Base-by-base conservation (phyloP, 2,329 filamentous ascomycete genomes). In the Cladosporium halotolerans region DNA sequence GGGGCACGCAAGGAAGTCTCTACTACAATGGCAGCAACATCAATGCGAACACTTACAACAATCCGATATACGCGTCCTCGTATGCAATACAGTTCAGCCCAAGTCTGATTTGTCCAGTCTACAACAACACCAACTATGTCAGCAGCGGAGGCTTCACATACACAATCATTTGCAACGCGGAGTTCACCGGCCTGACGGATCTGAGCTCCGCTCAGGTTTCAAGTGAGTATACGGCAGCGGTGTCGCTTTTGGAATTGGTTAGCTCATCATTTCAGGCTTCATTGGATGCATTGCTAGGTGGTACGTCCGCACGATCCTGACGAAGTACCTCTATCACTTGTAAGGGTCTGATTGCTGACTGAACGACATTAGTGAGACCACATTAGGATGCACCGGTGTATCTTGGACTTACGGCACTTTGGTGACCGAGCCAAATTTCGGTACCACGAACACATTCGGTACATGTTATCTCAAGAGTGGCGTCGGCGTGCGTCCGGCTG, bases 51-150 rank as follows among this genome's bases (percentile, higher is more conserved):
- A 34, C 6, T 3, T 10, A 13, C 14, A 13, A 10, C 9, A 45
- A 31, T 9, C 5, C n/a, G 7, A 34, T 52, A 7, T 52, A 52
- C 16, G 50, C 50, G n/a, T 42, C 50, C 13, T 32, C 50, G 13
- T 52, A 52, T n/a, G 14, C 45, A 32, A 40, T 52, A 5, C 50
- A 52, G 13, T 34, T 16, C 42, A 52, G 50, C n/a, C 50, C 50
- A 7, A 45, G 34, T 10, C 9, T 45, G 42, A n/a, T 52, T 13
- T 52, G 50, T 11, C 50, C 50, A 1, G 32, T 19, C 11, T 44
- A n/a, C 32, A 52, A 52, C 33, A 13, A 23, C 13, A 33, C 14
- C 4, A 10, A 11, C 3, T 52, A 45, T 18, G 39, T 18, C 4
- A 45, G 42, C 4, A 33, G 18, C n/a, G 19, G 33, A 13, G 50